These are phyloP conservation scores for Mortierella sp. DNA, from an alignment of 371 early-diverging fungal species.

Conservation along the genomic window DNA sequence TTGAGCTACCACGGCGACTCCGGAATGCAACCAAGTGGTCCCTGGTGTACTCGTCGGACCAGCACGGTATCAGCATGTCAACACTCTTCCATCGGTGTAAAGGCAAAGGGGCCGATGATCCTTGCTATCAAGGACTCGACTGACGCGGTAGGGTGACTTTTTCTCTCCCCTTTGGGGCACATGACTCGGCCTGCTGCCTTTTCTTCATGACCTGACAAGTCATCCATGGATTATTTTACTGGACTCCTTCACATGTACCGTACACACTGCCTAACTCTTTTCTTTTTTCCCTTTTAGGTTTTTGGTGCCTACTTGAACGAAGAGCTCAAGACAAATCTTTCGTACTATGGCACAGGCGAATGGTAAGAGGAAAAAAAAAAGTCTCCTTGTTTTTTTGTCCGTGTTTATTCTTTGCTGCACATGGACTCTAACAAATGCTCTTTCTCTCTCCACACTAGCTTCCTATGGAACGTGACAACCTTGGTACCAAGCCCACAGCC, in stretches of 20 bases:
- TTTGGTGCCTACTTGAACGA: slow-evolving; percentile 92
- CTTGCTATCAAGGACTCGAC: slow-evolving; percentile 77
- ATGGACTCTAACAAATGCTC: too few species aligned
- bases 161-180: not conserved
- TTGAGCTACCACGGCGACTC: slow-evolving; percentile 68
- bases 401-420: too few species aligned
- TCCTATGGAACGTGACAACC: slow-evolving; percentile 78
- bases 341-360: slow-evolving; percentile 92
- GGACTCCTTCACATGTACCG: not conserved
- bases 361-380: slow-evolving; percentile 65
- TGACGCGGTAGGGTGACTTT: slow-evolving; percentile 61
- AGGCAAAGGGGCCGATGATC: slow-evolving; percentile 74
- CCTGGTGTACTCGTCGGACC: slow-evolving; percentile 88
- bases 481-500: slow-evolving; percentile 36
- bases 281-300: slow-evolving; percentile 59
- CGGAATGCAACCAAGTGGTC: slow-evolving; percentile 77
- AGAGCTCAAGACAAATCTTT: slow-evolving; percentile 66
- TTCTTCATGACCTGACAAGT: too few species aligned
- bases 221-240: not conserved
- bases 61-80: slow-evolving; percentile 89
- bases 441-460: slow-evolving; percentile 56
- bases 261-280: too few species aligned
- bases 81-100: slow-evolving; percentile 78
- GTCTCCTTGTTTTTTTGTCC: not conserved
- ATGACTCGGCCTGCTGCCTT: not conserved